A percentile compares a stretch with the other conserved stretches of the same genome.
phyloP scores from a whole-genome alignment of 1,284 basidiomycete species.

The Marasmius fiardii region DNA sequence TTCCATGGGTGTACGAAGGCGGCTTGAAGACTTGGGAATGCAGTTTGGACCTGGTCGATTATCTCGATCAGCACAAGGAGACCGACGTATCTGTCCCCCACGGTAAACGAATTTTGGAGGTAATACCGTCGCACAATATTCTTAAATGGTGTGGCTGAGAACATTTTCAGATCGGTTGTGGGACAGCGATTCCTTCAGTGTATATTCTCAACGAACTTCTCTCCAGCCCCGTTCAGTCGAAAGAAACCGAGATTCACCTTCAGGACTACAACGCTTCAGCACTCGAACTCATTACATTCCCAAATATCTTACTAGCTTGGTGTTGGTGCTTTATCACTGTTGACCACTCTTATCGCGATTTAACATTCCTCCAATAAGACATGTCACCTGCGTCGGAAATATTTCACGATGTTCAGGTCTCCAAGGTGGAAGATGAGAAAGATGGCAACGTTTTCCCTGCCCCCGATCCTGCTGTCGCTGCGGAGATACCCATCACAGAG shows the following conservation, averaged over 20 bases:
- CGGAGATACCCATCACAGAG: conserved; percentile 62
- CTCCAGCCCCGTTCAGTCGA: conserved; percentile 21
- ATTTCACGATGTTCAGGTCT: conserved; percentile 27
- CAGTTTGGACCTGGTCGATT: conserved; percentile 80
- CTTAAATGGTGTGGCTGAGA: conserved; percentile 17
- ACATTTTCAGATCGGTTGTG: conserved; percentile 77
- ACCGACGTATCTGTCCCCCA: conserved; percentile 16
- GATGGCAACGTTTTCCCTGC: conserved; percentile 20
- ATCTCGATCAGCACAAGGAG: conserved; percentile 37
- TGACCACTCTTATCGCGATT: background rate
- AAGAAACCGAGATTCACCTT: conserved; percentile 66
- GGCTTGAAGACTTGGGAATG: conserved; percentile 99
- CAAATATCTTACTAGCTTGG: conserved; percentile 87
- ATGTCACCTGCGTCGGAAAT: conserved; percentile 46
- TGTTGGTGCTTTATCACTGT: conserved; percentile 48
- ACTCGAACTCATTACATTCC: conserved; percentile 80
- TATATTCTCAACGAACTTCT: conserved; percentile 71
- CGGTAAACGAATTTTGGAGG: conserved; percentile 64
- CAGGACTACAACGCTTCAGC: conserved; percentile 94
- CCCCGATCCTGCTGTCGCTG: conserved; percentile 26
- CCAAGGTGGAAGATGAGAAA: conserved; percentile 16
- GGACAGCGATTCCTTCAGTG: conserved; percentile 83
- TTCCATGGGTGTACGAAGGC: conserved; percentile 93
- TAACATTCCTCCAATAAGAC: conserved; percentile 26
- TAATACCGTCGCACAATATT: conserved; percentile 23